Conservation (phyloP, 805 yeast genomes). For the Ogataea thermomethanolica region DNA sequence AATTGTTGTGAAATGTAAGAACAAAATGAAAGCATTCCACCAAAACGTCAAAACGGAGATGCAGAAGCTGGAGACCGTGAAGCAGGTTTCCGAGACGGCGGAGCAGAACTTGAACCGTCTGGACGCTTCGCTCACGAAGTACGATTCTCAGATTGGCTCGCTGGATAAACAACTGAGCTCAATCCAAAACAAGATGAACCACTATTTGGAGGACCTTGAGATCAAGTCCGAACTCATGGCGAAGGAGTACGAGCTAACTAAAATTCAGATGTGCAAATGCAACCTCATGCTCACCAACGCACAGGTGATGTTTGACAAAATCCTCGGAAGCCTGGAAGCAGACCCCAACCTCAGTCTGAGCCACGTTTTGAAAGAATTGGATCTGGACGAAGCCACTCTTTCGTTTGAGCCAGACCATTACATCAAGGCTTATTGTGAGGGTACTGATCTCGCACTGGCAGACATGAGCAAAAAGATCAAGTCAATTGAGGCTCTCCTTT, state of each 20-base stretch:
- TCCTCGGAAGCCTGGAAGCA: constrained; percentile 26
- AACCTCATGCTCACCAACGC: constrained; percentile 25
- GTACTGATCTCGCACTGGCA: constrained; percentile 21
- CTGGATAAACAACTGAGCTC: constrained; percentile 3
- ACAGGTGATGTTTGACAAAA: constrained; percentile 28
- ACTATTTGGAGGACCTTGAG: constrained; percentile 10
- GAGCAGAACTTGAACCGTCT: constrained; percentile 5
- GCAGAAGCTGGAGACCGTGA: constrained; percentile 7
- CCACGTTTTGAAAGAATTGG: constrained; percentile 12
- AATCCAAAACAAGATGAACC: constrained; percentile 7
- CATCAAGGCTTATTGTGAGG: constrained; percentile 17
- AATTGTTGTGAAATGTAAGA: constrained; percentile 3
- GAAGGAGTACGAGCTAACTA: constrained; percentile 18
- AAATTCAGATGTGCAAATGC: constrained; percentile 27
- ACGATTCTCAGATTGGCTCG: constrained; percentile 3
- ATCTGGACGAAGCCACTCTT: constrained; percentile 2
- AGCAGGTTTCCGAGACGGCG: constrained; percentile 3
- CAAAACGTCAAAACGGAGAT: constrained; percentile 12
- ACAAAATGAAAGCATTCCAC: constrained; percentile 8
- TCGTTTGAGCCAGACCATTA: constrained; percentile 5
- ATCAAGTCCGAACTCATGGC: constrained; percentile 8
- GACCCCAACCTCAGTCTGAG: constrained; percentile 5
- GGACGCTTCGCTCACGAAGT: background rate
- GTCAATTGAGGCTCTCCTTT: constrained; percentile 8
- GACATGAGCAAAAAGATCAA: constrained; percentile 21